Percentiles rank a stretch among this genome's conserved stretches.
These are phyloP conservation scores for Podospora sp. DNA, from an alignment of 495 filamentous ascomycete genomes.

Conservation along the genomic window DNA sequence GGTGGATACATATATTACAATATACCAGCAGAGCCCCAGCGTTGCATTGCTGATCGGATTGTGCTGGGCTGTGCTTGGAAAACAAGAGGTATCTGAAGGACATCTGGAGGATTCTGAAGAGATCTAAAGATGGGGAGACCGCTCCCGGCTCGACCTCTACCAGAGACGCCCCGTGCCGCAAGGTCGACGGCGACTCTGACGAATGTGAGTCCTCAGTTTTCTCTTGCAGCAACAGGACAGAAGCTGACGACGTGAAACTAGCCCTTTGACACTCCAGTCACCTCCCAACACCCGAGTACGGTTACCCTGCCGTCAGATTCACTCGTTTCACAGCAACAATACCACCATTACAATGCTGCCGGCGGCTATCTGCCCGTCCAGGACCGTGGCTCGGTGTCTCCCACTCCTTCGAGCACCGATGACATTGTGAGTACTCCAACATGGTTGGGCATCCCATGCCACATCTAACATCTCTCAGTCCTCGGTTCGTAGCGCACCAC, in stretches of 20 bases:
- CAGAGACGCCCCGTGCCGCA: not conserved
- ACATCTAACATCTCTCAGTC: not conserved
- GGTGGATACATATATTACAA: not conserved
- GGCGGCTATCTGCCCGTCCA: not conserved
- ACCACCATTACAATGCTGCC: not conserved
- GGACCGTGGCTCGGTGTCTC: not conserved
- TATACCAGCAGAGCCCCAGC: not conserved
- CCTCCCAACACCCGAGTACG: not conserved
- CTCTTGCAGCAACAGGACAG: not conserved
- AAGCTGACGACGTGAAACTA: not conserved
- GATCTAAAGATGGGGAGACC: not conserved
- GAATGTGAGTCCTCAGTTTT: not conserved
- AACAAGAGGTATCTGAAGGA: not conserved
- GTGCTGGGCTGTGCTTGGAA: not conserved
- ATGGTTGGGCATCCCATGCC: not conserved
- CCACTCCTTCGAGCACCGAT: not conserved
- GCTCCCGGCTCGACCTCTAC: not conserved
- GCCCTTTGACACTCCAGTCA: not conserved
- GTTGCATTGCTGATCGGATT: not conserved
- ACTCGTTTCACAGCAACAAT: not conserved
- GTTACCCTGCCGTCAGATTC: not conserved
- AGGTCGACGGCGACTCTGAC: not conserved
- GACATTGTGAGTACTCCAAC: not conserved
- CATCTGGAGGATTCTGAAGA: no score
- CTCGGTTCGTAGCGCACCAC: not conserved